phyloP scores from a whole-genome alignment of 1,284 basidiomycete species.

The Coniferiporia weirii region DNA sequence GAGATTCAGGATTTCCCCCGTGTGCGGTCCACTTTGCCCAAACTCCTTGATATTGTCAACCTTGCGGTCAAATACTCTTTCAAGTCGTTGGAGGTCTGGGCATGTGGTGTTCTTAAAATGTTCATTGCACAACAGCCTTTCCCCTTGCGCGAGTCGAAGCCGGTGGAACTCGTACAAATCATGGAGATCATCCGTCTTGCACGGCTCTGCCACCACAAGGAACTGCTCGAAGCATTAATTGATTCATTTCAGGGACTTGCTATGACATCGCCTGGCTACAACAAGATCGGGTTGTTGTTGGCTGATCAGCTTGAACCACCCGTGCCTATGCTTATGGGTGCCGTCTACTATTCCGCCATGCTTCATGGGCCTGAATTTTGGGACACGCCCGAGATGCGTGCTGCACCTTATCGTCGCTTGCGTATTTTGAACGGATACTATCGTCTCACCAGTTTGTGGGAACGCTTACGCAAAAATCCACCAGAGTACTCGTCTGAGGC shows the following conservation, averaged over 20 bases:
- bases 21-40: slow-evolving; percentile 32
- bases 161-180: slow-evolving; percentile 43
- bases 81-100: slow-evolving; percentile 63
- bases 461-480: neutral
- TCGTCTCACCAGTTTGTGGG: neutral
- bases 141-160: slow-evolving; percentile 40
- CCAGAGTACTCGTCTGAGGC: neutral
- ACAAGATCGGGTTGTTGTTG: slow-evolving; percentile 62
- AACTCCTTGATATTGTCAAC: slow-evolving; percentile 55
- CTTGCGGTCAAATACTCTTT: slow-evolving; percentile 65
- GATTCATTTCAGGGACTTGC: slow-evolving; percentile 50
- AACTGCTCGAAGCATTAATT: slow-evolving; percentile 53
- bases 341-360: slow-evolving; percentile 62
- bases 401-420: no score
- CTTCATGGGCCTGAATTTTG: slow-evolving; percentile 31
- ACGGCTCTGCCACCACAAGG: slow-evolving; percentile 55
- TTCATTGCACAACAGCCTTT: slow-evolving; percentile 56
- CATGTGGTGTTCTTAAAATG: slow-evolving; percentile 58
- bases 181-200: slow-evolving; percentile 57
- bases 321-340: slow-evolving; percentile 47
- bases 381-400: neutral
- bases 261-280: slow-evolving; percentile 51
- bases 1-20: slow-evolving; percentile 40
- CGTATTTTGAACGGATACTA: neutral
- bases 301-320: slow-evolving; percentile 49